phyloP scores from a whole-genome alignment of 352 stramenopile genomes.

The Paralagenidium karlingii region DNA sequence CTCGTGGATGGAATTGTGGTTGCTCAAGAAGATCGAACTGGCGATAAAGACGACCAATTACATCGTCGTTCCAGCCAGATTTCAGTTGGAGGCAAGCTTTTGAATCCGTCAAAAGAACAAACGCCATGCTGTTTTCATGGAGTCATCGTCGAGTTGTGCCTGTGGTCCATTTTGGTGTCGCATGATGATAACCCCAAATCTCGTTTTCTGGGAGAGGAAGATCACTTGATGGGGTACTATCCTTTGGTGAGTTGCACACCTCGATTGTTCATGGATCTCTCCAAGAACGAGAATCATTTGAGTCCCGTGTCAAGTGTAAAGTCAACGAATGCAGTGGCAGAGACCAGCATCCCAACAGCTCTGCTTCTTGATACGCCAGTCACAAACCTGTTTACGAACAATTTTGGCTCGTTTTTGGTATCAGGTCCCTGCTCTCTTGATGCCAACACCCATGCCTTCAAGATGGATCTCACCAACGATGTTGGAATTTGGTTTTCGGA shows the following conservation, averaged over 20 bases:
- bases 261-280: slow-evolving; percentile 53
- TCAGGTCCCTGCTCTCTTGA: no score
- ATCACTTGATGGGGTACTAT: slow-evolving; percentile 57
- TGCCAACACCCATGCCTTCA: no score
- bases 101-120: slow-evolving; percentile 7
- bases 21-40: slow-evolving; percentile 14
- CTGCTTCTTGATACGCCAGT: no score
- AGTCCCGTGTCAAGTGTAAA: slow-evolving; percentile 16
- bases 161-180: slow-evolving; percentile 34
- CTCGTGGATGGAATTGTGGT: slow-evolving; percentile 28
- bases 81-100: no score
- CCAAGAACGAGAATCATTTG: slow-evolving; percentile 60
- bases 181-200: slow-evolving; percentile 1
- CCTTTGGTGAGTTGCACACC: slow-evolving; percentile 51
- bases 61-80: no score
- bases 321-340: no score
- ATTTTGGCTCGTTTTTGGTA: no score
- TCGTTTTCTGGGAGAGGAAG: slow-evolving; percentile 19
- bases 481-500: slow-evolving; percentile 35
- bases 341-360: no score
- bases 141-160: slow-evolving; percentile 46
- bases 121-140: slow-evolving; percentile 35
- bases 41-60: slow-evolving; percentile 11
- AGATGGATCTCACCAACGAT: no score
- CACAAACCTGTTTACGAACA: no score